Conservation (phyloP, 73 alveolate genomes). For the Paramecium bursaria region DNA sequence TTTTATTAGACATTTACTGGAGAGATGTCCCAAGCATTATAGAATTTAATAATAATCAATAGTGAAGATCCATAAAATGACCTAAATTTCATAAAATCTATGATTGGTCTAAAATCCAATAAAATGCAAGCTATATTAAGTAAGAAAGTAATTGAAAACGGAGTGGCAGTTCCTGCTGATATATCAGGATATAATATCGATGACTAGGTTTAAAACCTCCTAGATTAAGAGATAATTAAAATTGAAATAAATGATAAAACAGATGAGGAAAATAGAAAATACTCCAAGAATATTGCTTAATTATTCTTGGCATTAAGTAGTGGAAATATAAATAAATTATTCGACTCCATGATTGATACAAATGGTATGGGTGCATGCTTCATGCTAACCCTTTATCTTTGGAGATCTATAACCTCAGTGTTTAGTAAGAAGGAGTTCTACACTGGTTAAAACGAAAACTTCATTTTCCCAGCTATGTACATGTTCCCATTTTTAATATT, state of each 20-base stretch:
- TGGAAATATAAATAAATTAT: slow-evolving; percentile 28
- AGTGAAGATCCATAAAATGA: not conserved
- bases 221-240: slow-evolving; percentile 13
- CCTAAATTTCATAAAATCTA: slow-evolving; percentile 5
- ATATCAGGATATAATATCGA: not conserved
- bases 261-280: not conserved
- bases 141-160: not conserved
- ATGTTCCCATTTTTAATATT: slow-evolving; percentile 25
- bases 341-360: not conserved
- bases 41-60: not conserved
- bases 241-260: not conserved
- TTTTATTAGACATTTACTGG: slow-evolving; percentile 22
- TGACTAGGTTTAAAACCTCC: not conserved
- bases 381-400: slow-evolving; percentile 9
- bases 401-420: slow-evolving; percentile 3
- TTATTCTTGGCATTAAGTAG: slow-evolving; percentile 52
- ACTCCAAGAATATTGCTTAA: slow-evolving; percentile 32
- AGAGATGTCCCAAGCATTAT: not conserved
- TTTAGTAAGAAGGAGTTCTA: slow-evolving; percentile 12
- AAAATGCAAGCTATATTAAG: slow-evolving; percentile 31
- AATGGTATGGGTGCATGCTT: slow-evolving; percentile 53
- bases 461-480: slow-evolving; percentile 9
- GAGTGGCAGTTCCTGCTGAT: not conserved
- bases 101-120: slow-evolving; percentile 56
- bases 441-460: not conserved